Conservation (phyloP, 305 asterid species). For the Solanum hybrid region DNA sequence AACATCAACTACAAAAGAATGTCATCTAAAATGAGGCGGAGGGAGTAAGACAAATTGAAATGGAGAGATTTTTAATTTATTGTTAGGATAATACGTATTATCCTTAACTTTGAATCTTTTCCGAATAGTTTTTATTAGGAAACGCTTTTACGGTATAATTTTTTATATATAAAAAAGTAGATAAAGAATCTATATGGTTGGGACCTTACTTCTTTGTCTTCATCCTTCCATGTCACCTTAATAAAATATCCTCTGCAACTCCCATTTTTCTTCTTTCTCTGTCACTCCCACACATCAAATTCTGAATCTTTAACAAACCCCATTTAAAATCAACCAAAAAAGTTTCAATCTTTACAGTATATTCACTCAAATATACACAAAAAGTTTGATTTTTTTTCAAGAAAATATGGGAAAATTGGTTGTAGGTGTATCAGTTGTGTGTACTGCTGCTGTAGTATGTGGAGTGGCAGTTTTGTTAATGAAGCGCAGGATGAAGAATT, state of each 20-base stretch:
- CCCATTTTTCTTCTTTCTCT: background rate
- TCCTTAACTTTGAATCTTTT: too few relatives aligned
- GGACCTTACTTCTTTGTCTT: background rate
- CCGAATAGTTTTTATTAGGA: too few relatives aligned
- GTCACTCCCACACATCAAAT: background rate
- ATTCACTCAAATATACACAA: background rate
- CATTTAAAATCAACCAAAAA: background rate
- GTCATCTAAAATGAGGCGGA: background rate
- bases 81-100: too few relatives aligned
- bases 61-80: too few relatives aligned
- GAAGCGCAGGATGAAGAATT: slow-evolving; percentile 41
- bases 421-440: slow-evolving; percentile 50
- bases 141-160: background rate
- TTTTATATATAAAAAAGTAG: background rate
- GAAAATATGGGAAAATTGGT: slow-evolving; percentile 52
- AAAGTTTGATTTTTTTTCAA: background rate
- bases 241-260: background rate
- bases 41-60: too few relatives aligned
- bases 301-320: background rate
- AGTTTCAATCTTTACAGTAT: background rate
- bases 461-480: slow-evolving; percentile 49
- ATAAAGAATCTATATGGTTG: background rate
- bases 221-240: background rate
- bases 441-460: slow-evolving; percentile 50
- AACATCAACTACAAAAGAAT: too few relatives aligned